Conservation (phyloP, 306 rosid genomes). For the Fagus sylvatica region DNA sequence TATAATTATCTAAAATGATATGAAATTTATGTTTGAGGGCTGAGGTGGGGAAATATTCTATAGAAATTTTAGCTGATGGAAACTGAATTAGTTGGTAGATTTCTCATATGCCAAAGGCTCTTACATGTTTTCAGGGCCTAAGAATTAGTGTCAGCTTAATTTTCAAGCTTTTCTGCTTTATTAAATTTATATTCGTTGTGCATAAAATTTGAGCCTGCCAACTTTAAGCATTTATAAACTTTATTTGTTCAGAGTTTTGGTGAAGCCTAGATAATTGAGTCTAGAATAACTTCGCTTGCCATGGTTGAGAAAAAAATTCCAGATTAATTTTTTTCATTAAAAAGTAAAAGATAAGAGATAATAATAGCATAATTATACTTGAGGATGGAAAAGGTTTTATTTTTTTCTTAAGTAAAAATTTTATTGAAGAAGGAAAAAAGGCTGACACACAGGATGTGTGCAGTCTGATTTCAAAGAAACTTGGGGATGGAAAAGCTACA, state of each 20-base stretch:
- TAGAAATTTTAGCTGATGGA: too few species aligned
- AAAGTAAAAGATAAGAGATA: background rate
- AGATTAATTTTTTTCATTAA: background rate
- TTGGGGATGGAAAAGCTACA: too few species aligned
- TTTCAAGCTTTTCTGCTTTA: background rate
- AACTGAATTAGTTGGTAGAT: too few species aligned
- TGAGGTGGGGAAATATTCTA: too few species aligned
- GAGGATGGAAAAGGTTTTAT: background rate
- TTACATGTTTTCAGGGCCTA: too few species aligned
- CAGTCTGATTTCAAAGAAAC: too few species aligned
- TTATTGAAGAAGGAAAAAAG: too few species aligned
- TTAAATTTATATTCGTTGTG: background rate
- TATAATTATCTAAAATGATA: too few species aligned
- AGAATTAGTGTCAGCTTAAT: background rate
- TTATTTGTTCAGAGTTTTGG: background rate
- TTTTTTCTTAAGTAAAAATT: background rate
- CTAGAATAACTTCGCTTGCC: background rate
- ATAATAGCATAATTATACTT: background rate
- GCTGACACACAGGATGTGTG: too few species aligned
- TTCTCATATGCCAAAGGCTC: too few species aligned
- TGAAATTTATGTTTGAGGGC: too few species aligned
- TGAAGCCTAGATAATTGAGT: background rate
- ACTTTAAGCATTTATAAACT: background rate
- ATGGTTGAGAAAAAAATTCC: background rate
- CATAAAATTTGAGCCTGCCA: background rate